Evolutionary conservation across 192 early-diverging fungal species (phyloP).

Genomic region (Mortierella hygrophila): DNA sequence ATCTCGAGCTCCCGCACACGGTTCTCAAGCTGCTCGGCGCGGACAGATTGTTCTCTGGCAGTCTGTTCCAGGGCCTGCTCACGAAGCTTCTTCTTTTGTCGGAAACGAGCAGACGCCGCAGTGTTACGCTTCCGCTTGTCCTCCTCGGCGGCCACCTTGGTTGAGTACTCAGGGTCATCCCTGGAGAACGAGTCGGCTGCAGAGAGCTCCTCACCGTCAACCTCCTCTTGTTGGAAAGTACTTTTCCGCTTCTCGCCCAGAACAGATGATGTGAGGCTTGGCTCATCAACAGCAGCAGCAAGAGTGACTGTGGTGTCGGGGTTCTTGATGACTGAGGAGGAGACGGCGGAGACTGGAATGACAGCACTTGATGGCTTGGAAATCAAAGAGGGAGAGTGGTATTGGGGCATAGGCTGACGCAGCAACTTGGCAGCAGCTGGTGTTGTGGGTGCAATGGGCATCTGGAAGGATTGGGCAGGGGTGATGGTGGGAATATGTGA

Average conservation of each 20-base stretch:
- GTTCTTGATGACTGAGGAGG: neutral
- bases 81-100: slow-evolving; percentile 93
- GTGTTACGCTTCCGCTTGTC: slow-evolving; percentile 97
- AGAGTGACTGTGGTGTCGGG: neutral
- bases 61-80: slow-evolving; percentile 89
- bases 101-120: slow-evolving; percentile 93
- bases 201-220: slow-evolving; percentile 13
- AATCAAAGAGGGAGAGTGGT: neutral
- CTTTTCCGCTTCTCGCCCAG: neutral
- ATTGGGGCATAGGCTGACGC: slow-evolving; percentile 33
- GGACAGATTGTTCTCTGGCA: slow-evolving; percentile 80
- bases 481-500: neutral
- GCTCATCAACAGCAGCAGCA: neutral
- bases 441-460: slow-evolving; percentile 26
- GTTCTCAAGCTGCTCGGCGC: slow-evolving; percentile 79
- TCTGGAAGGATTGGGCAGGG: neutral
- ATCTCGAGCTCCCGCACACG: slow-evolving; percentile 87
- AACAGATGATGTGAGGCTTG: neutral
- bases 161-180: slow-evolving; percentile 35
- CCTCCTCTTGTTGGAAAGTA: neutral
- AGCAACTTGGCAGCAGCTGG: slow-evolving; percentile 45
- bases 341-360: neutral
- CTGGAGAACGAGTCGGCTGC: slow-evolving; percentile 29
- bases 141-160: slow-evolving; percentile 67
- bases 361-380: slow-evolving; percentile 6